Evolutionary conservation across 192 early-diverging fungal genomes (phyloP), one percentile per base, ranked within the genome.

Genomic region (Entomortierella chlamydospora): DNA sequence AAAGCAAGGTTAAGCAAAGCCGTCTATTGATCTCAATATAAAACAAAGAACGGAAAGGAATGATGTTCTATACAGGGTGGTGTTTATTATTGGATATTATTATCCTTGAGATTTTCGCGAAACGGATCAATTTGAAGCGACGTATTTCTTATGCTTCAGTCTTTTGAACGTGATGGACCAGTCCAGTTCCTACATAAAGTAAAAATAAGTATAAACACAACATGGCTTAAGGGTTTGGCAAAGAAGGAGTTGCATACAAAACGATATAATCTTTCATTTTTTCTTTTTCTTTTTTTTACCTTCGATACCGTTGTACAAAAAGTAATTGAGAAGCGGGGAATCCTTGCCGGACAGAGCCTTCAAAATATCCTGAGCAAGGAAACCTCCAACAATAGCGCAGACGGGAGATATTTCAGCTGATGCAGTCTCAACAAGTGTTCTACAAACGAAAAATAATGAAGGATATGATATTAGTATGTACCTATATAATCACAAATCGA

Each of bases 311-410:
- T 92, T 86, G 64, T 88, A 92, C 28, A 86, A 57, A 65, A 94
- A 95, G 83, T 92, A 93, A 77, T 98, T 98, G 60, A 91, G 81
- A 11, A 96, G 73, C 15, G 96, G 96, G 39, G 88, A 79, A 53
- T 95, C 97, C 64, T 95, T 96, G 33, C 81, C 85, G 4, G 93
- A 91, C 8, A 97, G 58, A 17, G 92, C 91, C 73, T 95, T 95
- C n/a, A 98, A 83, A 15, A 96, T 89, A 37, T 98, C 96, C 64
- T 97, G 96, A 0, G 94, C 91, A 54, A 96, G 83, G 0, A 96
- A 88, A 10, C 95, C 97, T 30, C 97, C 97, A 2, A 97, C 80
- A 54, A 97, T 91, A 18, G 97, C 92, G 57, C 92, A 93, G 20
- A 95, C 88, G 31, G 96, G 91, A 2, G 86, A 81, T 34, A 96